These are phyloP conservation scores for Drechslerella coelobrocha DNA, from an alignment of 2,329 filamentous ascomycete genomes.

Conservation along the genomic window DNA sequence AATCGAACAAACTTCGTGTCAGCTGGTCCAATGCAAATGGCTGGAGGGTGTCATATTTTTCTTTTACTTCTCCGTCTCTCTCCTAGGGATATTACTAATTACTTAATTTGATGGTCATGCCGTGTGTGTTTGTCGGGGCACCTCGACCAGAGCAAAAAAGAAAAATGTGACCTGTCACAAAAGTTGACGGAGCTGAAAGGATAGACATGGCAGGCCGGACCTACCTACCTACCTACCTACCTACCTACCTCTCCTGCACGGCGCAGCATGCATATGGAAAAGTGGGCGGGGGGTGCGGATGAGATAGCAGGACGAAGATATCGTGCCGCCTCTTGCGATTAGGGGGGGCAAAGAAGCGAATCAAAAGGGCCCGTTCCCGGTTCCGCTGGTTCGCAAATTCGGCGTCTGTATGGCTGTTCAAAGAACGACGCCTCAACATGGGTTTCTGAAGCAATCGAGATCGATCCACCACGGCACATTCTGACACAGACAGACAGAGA, in stretches of 20 bases:
- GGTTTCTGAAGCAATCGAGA: neutral
- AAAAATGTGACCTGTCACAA: slow-evolving; percentile 1
- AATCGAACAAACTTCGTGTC: slow-evolving; percentile 33
- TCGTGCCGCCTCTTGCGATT: slow-evolving; percentile 3
- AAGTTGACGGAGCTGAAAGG: neutral
- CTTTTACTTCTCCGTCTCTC: neutral
- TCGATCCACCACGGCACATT: neutral
- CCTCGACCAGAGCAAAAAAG: no score
- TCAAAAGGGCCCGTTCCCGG: slow-evolving; percentile 1
- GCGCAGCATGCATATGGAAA: slow-evolving; percentile 3
- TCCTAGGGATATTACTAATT: neutral
- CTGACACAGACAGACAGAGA: neutral
- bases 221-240: neutral
- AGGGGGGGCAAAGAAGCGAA: neutral
- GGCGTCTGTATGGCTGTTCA: neutral
- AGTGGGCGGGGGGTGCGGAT: no score
- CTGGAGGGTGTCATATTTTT: slow-evolving; percentile 15
- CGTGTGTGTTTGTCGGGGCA: slow-evolving; percentile 3
- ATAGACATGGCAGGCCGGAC: neutral
- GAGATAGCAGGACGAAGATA: neutral
- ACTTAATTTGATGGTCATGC: slow-evolving; percentile 1
- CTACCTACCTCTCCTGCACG: neutral
- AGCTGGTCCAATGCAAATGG: slow-evolving; percentile 41
- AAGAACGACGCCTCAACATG: neutral
- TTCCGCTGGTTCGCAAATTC: neutral